Evolutionary conservation across 306 rosid species (phyloP).

Genomic region (Carpinus fangiana): DNA sequence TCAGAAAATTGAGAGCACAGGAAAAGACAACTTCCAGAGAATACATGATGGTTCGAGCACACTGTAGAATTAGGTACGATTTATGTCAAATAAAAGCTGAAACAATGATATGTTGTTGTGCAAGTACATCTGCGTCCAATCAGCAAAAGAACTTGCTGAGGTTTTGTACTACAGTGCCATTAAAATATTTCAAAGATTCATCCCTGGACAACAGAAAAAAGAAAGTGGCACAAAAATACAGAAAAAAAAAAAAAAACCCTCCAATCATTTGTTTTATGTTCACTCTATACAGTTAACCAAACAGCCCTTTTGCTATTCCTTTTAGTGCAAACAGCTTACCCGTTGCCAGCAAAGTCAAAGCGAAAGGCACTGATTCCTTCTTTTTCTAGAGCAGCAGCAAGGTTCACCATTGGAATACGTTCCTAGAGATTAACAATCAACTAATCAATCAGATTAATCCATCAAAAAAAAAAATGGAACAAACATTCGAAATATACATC

Average conservation of each 20-base stretch:
- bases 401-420: conserved; percentile 79
- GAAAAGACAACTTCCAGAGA: not conserved
- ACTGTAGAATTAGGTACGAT: not conserved
- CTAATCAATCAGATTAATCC: conserved; percentile 10
- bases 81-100: not conserved
- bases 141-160: not conserved
- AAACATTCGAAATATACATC: too few relatives aligned
- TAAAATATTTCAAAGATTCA: not conserved
- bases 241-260: not conserved
- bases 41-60: not conserved
- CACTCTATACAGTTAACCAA: conserved; percentile 13
- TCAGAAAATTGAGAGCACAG: not conserved
- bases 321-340: conserved; percentile 45
- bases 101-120: not conserved
- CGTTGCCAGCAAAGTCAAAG: conserved; percentile 91
- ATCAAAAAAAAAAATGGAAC: conserved; percentile 6
- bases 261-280: not conserved
- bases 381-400: conserved; percentile 64
- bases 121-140: not conserved
- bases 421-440: conserved; percentile 46
- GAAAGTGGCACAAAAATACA: not conserved
- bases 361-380: conserved; percentile 67
- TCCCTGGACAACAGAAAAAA: not conserved
- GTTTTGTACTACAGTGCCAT: not conserved
- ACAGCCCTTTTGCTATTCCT: not conserved